phyloP scores from a whole-genome alignment of 148 eudicot species.

The Rhododendron molle region DNA sequence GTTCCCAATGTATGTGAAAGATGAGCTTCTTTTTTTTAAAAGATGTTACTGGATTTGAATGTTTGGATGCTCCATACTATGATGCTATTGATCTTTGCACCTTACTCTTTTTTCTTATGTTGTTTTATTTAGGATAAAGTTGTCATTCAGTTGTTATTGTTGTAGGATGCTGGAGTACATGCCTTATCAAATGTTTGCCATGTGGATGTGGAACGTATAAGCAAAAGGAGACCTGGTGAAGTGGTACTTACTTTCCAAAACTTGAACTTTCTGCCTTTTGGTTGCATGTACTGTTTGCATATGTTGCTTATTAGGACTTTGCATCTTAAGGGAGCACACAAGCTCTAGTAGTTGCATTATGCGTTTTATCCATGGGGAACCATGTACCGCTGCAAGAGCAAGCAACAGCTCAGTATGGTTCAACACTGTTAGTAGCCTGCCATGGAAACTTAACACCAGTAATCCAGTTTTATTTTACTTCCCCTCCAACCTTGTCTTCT shows the following conservation, averaged over 20 bases:
- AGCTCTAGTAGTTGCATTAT: neutral
- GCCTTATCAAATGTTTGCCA: slow-evolving; percentile 97
- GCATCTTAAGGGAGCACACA: neutral
- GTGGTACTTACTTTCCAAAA: slow-evolving; percentile 40
- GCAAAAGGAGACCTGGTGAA: slow-evolving; percentile 97
- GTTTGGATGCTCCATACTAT: neutral
- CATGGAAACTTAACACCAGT: neutral
- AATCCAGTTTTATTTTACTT: neutral
- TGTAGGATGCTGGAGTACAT: slow-evolving; percentile 98
- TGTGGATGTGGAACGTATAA: slow-evolving; percentile 88
- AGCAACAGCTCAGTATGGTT: neutral
- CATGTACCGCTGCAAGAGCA: neutral
- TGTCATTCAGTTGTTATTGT: neutral
- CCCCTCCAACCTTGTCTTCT: neutral
- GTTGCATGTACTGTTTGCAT: neutral
- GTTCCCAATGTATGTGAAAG: neutral
- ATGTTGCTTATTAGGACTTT: neutral
- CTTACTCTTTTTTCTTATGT: neutral
- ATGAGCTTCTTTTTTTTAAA: neutral
- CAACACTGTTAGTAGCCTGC: neutral
- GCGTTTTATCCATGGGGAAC: neutral
- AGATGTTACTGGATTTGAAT: neutral
- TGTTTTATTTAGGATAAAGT: neutral
- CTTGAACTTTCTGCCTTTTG: neutral
- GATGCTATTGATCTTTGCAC: neutral